Evolutionary conservation across 208 protist species (phyloP).

Genomic region (Acanthamoeba triangularis): DNA sequence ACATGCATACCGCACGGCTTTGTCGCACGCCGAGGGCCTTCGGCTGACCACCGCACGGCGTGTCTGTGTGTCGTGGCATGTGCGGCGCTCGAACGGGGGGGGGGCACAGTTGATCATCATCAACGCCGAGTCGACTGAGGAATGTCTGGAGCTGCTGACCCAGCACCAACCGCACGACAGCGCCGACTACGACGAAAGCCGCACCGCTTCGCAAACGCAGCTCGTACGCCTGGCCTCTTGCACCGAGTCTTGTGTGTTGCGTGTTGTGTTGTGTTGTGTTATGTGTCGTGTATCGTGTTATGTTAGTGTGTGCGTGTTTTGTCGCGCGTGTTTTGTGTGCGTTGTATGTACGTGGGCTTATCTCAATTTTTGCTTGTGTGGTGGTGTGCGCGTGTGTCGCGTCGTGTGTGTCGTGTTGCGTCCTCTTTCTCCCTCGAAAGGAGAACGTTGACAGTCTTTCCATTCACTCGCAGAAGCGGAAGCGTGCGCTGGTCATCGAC

Average conservation of each 20-base stretch:
- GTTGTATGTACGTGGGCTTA: too few species aligned
- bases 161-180: not conserved
- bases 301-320: too few species aligned
- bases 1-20: not conserved
- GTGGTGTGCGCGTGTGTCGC: not conserved
- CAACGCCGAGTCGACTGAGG: slow-evolving; percentile 33
- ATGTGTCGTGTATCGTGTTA: too few species aligned
- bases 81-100: too few species aligned
- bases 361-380: too few species aligned
- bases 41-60: too few species aligned
- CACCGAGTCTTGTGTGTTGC: not conserved
- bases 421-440: not conserved
- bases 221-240: not conserved
- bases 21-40: too few species aligned
- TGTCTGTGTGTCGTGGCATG: not conserved
- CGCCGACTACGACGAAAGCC: not conserved
- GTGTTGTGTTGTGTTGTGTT: too few species aligned
- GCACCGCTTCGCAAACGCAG: not conserved
- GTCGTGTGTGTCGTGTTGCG: not conserved
- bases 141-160: slow-evolving; percentile 19
- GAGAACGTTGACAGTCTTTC: slow-evolving; percentile 27
- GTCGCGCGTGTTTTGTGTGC: too few species aligned
- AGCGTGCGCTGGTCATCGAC: slow-evolving; percentile 85
- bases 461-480: slow-evolving; percentile 12
- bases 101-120: slow-evolving; percentile 64